Base-by-base conservation (phyloP, 2,329 filamentous ascomycete species). In the Penicillium sp. region DNA sequence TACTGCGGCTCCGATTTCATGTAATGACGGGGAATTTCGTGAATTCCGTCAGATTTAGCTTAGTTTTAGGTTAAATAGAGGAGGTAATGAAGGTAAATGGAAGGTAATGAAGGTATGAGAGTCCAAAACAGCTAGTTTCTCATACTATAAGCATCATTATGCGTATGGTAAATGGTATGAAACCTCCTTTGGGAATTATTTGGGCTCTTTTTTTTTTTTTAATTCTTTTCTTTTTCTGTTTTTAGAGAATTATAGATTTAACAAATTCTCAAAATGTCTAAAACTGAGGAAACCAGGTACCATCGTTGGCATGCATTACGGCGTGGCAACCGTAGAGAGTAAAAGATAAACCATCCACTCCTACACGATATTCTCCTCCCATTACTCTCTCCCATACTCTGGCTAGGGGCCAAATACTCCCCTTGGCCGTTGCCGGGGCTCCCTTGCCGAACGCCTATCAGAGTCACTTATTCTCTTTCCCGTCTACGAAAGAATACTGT, bases 401-500 rank as follows among this genome's bases (percentile, higher is more conserved):
- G 35, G 47, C 46, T 47, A 51, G 55, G 46, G 52, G 47, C 42
- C 36, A 41, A 47, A 49, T 53, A 53, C 45, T 41, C 30, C 47
- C 57, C 59, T 43, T 40, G 45, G 58, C 66, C 59, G 70, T 72
- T 72, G 70, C 70, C 68, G 59, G 65, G 70, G 61, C 69, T 72
- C 70, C 70, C 70, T 71, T 71, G 67, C 69, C 70, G 69, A 61
- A 60, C 62, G 61, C 67, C 67, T 69, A 70, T 71, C 68, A 71
- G 61, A 64, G 52, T 29, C 55, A 51, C 59, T 52, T 34, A 32
- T 4, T 26, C 38, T 32, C 38, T 38, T 44, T 49, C 32, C 39
- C n/a, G n/a, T 42, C 44, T 41, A 27, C 48, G 36, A 39, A 42
- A 45, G 41, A 41, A 47, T 41, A 26, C 23, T 23, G 23, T 23